phyloP scores from a whole-genome alignment of 768 basidiomycete genomes.

The Candolleomyces efflorescens region DNA sequence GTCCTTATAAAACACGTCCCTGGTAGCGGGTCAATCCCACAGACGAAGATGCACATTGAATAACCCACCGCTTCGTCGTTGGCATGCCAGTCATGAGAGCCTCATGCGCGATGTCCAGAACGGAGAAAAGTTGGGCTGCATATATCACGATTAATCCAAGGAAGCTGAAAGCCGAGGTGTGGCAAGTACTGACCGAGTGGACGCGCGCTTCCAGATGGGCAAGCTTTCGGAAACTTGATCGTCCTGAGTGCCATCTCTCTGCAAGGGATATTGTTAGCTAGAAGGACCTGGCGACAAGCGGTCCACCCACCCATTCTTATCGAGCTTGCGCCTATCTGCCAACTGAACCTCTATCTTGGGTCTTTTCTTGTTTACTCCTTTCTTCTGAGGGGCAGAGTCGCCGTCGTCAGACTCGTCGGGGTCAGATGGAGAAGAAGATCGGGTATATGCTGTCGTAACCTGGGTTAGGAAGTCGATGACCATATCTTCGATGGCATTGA shows the following conservation, averaged over 20 bases:
- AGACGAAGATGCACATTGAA: neutral
- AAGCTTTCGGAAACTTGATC: conserved; percentile 33
- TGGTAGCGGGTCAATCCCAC: conserved; percentile 25
- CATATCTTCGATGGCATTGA: conserved; percentile 30
- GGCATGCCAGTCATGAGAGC: conserved; percentile 52
- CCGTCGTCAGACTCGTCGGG: conserved; percentile 11
- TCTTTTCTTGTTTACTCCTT: conserved; percentile 5
- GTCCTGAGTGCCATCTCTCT: conserved; percentile 18
- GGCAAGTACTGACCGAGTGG: conserved; percentile 29
- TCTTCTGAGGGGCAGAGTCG: neutral
- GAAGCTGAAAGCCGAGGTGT: neutral
- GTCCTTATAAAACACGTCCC: conserved; percentile 89
- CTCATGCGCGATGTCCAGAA: conserved; percentile 68
- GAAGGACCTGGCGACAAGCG: neutral
- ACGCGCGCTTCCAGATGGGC: conserved; percentile 31
- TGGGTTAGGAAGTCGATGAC: conserved; percentile 33
- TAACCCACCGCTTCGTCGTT: conserved; percentile 55
- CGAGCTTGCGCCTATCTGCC: conserved; percentile 27
- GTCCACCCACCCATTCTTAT: conserved; percentile 21
- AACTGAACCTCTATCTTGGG: conserved; percentile 30
- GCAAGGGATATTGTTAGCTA: neutral
- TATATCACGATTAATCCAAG: conserved; percentile 1
- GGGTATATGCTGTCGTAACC: conserved; percentile 16
- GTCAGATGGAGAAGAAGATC: neutral
- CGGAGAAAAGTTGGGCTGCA: conserved; percentile 64